Evolutionary conservation across 805 yeast genomes (phyloP), one percentile per base, ranked within the genome.

Genomic region (Brettanomyces naardenensis): DNA sequence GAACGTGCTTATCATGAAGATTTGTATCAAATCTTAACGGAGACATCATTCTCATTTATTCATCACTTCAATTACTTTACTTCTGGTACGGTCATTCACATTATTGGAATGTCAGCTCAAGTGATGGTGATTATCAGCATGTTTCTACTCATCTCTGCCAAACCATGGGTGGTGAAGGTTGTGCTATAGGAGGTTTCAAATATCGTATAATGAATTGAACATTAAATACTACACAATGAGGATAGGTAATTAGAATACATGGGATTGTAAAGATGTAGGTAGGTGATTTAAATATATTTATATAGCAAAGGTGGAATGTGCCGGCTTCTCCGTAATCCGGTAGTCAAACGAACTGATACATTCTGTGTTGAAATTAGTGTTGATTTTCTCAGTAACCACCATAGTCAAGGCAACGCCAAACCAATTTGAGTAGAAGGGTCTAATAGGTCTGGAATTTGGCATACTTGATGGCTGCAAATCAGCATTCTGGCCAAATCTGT

Each of bases 391-490:
- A 55, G 81, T 87, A 7, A 75, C 68, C 13, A 80, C 73, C 47
- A 81, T 46, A 44, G 68, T 74, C 27, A 80, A 48, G 38, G 72
- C 71, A 31, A 78, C 77, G 3, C 90, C 92, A 52, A 73, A 76
- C 75, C 83, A 76, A 5, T 80, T 64, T 6, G 90, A 78, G 81
- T 83, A 81, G 2, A 73, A 38, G 3, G 76, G 66, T 52, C 82
- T 67, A n/a, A 53, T 48, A 4, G 56, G 52, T 26, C 52, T 46
- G 5, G 22, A 27, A 14, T 30, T 35, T 39, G 35, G 36, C 40
- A 42, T 28, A 36, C 28, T 39, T 43, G 20, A 41, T 33, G 19
- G 47, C 46, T 19, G 69, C 53, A 41, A 55, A 33, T 78, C 78
- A 0, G 87, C 73, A 17, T 75, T 67, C 39, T 78, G 82, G 2